Evolutionary conservation across 305 asterid genomes (phyloP).

Genomic region (Solanum hybrid): DNA sequence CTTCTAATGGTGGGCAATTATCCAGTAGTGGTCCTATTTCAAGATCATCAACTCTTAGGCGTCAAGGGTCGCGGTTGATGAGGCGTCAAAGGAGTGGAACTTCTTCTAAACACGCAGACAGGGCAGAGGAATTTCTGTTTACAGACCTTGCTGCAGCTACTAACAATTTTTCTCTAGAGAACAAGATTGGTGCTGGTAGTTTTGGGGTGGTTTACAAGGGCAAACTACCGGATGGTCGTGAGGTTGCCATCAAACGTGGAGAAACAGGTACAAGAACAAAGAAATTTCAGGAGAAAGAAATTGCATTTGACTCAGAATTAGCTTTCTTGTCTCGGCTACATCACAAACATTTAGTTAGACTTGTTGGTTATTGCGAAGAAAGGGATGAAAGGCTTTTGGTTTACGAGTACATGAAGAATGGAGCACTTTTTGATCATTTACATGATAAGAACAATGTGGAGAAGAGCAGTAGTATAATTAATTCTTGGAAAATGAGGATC

Average conservation of each 20-base stretch:
- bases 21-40: constrained; percentile 57
- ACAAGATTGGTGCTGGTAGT: constrained; percentile 88
- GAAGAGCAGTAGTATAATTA: constrained; percentile 41
- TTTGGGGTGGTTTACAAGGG: constrained; percentile 84
- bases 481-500: constrained; percentile 86
- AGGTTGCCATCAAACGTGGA: constrained; percentile 77
- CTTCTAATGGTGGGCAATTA: constrained; percentile 20
- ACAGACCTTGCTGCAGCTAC: constrained; percentile 65
- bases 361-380: constrained; percentile 74
- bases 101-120: constrained; percentile 67
- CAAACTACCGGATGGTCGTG: constrained; percentile 59
- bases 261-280: constrained; percentile 51
- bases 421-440: constrained; percentile 69
- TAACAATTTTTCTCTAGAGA: constrained; percentile 46
- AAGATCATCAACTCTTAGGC: constrained; percentile 70
- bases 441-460: constrained; percentile 53
- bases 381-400: constrained; percentile 70
- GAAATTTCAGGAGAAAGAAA: constrained; percentile 88
- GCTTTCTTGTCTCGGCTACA: constrained; percentile 71
- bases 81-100: constrained; percentile 94
- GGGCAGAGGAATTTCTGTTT: constrained; percentile 70
- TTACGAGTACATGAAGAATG: constrained; percentile 78
- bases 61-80: constrained; percentile 72
- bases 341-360: constrained; percentile 84
- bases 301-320: constrained; percentile 71